Percentiles rank a stretch among this genome's conserved stretches.
Conservation (phyloP, 768 basidiomycete species). For the Omphalotus guepiniiformis region DNA sequence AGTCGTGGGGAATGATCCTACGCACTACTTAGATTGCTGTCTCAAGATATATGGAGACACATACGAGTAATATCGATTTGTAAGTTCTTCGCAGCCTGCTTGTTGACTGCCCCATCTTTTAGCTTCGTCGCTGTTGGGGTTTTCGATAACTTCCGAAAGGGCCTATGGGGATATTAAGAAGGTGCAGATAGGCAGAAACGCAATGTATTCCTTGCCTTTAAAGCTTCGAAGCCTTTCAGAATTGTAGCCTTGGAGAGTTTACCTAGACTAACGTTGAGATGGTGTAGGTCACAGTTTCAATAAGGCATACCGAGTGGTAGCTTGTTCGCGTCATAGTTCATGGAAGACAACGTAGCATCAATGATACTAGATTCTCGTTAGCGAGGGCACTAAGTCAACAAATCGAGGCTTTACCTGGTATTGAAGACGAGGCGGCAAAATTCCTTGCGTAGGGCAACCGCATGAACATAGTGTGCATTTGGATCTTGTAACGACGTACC, state of each 20-base stretch:
- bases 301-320: conserved; percentile 47
- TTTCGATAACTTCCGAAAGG: conserved; percentile 48
- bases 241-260: conserved; percentile 61
- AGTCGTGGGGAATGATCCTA: conserved; percentile 61
- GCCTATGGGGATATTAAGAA: conserved; percentile 22
- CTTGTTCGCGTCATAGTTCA: conserved; percentile 67
- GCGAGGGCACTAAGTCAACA: not conserved
- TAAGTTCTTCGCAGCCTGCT: conserved; percentile 43
- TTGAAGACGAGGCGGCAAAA: conserved; percentile 52
- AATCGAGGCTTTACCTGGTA: conserved; percentile 23
- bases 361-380: conserved; percentile 36
- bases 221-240: conserved; percentile 51
- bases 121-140: conserved; percentile 37
- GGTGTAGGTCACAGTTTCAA: not conserved
- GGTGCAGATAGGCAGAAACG: not conserved
- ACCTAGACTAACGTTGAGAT: conserved; percentile 29
- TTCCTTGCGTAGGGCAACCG: conserved; percentile 28
- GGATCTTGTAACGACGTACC: conserved; percentile 20
- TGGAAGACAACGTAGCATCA: conserved; percentile 49
- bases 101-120: conserved; percentile 31
- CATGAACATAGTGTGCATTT: not conserved
- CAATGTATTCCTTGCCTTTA: conserved; percentile 38
- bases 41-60: conserved; percentile 12
- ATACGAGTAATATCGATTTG: conserved; percentile 54
- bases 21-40: not conserved